phyloP scores from a whole-genome alignment of 352 stramenopile genomes.

The Phytophthora constricta region DNA sequence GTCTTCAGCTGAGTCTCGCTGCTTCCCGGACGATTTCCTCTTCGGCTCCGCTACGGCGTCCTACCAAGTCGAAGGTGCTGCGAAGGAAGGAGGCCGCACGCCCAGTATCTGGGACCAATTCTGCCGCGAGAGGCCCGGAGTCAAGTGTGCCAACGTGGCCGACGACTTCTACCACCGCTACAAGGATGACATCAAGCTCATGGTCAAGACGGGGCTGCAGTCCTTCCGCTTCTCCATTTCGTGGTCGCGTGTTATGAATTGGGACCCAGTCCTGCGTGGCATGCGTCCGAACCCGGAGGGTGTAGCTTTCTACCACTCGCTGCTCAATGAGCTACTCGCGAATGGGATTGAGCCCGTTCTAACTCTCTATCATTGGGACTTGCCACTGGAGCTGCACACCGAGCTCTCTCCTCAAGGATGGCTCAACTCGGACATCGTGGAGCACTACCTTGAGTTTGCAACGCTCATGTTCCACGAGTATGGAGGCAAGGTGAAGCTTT shows the following conservation, averaged over 20 bases:
- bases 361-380: conserved; percentile 96
- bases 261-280: conserved; percentile 46
- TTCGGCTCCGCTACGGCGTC: conserved; percentile 88
- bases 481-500: conserved; percentile 88
- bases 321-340: conserved; percentile 85
- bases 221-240: conserved; percentile 93
- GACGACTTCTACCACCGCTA: conserved; percentile 93
- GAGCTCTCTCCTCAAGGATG: conserved; percentile 48
- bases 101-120: conserved; percentile 94
- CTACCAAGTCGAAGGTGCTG: conserved; percentile 94
- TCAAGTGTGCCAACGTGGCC: conserved; percentile 88
- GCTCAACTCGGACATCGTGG: conserved; percentile 55
- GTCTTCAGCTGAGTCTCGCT: conserved; percentile 26
- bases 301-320: conserved; percentile 91
- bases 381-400: conserved; percentile 89
- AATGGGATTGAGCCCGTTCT: conserved; percentile 84
- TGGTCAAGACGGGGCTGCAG: conserved; percentile 87
- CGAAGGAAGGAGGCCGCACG: conserved; percentile 74
- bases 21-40: conserved; percentile 76
- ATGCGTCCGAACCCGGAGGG: conserved; percentile 79
- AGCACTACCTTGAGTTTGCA: conserved; percentile 85
- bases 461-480: conserved; percentile 90
- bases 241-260: conserved; percentile 90
- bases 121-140: conserved; percentile 54
- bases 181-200: conserved; percentile 91